Base-by-base conservation (phyloP, 345 rosid species). In the Populus tremula region DNA sequence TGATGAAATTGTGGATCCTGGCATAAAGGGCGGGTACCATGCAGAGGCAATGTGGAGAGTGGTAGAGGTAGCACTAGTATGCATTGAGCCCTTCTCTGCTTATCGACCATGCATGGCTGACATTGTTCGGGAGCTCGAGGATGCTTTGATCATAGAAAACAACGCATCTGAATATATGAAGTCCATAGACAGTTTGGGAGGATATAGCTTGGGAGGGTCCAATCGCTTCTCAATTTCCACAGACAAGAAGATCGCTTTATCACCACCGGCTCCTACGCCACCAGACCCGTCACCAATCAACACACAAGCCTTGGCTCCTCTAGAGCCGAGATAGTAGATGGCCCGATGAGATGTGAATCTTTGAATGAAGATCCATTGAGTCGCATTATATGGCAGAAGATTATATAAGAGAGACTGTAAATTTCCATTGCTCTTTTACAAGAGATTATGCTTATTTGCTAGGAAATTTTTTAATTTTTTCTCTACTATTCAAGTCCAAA, bases 21-120 rank as follows among this genome's bases (percentile, higher is more conserved):
- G 69, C 85, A 81, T 86, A 64, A 91, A 89, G 71, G 94, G 90
- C 36, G 86, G 82, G 77, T 91, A 89, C 85, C 95, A 89, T 43
- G 89, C 88, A 23, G 95, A 89, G 87, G 94, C 92, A 31, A 85
- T 91, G 90, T 91, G 94, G 92, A 87, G 91, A 76, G 92, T 89
- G 71, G 91, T 91, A 18, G 94, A 89, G 86, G 91, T 87, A 74
- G 95, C 93, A 16, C 73, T 87, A 84, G 86, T 91, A 71, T 91
- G 95, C 72, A 91, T 81, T 8, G 92, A 89, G 78, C 87, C 89
- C 69, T 84, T 81, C 84, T 88, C 93, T 2, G 89, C 88, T 63
- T 86, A 88, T 70, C 75, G 91, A 45, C 95, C 91, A 16, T 82
- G 74, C 86, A 91, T 88, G 92, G 77, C 66, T 5, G 91, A 91